Evolutionary conservation across 1,284 basidiomycete species (phyloP).

Genomic region (Cerioporus squamosus): DNA sequence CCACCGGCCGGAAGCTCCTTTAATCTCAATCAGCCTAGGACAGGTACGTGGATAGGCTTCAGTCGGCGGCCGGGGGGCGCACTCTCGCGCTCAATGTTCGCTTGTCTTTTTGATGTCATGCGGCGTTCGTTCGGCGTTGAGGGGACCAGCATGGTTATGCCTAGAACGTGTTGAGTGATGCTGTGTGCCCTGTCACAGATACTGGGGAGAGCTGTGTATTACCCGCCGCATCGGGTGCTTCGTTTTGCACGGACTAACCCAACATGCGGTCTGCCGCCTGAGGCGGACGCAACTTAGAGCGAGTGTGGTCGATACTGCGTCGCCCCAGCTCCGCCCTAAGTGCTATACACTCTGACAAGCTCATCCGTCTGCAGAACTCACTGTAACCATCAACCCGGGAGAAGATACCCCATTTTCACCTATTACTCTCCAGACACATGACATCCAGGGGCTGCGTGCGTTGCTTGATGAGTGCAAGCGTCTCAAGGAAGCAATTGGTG

Average conservation of each 20-base stretch:
- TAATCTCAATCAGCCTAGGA: constrained; percentile 24
- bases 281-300: too few species aligned
- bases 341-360: not conserved
- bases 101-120: too few species aligned
- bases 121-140: too few species aligned
- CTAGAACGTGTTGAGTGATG: not conserved
- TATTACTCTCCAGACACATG: constrained; percentile 48
- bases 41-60: constrained; percentile 24
- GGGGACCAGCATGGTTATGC: too few species aligned
- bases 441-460: constrained; percentile 47
- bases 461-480: constrained; percentile 55
- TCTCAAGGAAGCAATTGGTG: constrained; percentile 46
- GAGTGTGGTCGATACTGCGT: too few species aligned
- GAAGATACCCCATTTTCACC: constrained; percentile 33
- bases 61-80: too few species aligned
- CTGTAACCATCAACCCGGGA: constrained; percentile 50
- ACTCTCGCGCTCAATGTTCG: too few species aligned
- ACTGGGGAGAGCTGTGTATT: too few species aligned
- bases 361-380: constrained; percentile 37
- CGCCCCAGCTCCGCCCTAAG: too few species aligned
- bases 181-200: not conserved
- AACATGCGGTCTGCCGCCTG: too few species aligned
- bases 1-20: constrained; percentile 11
- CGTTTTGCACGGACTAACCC: too few species aligned
- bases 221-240: too few species aligned